Evolutionary conservation across 768 basidiomycete genomes (phyloP), one percentile per base, ranked within the genome.

Genomic region (Rhodosporidiobolus sp.): DNA sequence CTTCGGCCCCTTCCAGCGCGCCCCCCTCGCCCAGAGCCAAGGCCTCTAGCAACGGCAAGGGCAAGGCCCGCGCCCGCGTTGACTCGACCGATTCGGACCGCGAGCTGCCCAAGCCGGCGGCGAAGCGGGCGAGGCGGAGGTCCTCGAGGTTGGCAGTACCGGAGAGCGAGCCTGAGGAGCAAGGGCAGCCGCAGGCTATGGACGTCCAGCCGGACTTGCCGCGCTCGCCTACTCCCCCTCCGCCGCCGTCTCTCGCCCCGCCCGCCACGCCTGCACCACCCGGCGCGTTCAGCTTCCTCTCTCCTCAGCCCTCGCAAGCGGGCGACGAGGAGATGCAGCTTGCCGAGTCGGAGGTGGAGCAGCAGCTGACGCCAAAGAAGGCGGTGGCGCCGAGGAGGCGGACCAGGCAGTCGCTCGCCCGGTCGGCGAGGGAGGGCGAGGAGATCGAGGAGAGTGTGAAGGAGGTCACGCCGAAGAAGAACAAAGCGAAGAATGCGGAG

Each of bases 361-460:
- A 52, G n/a, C 38, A 56, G 16, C 48, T 28, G 30, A 38, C 16
- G 56, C 14, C 30, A 35, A 58, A 60, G 35, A 53, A 45, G 22
- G 50, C 50, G 6, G 26, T 17, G 26, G 5, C 56, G 48, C n/a
- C 50, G 49, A 49, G 32, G 56, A 52, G 10, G 32, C 38, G 28
- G 30, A 20, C 46, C 2, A 46, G 48, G 26, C 26, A n/a, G 10
- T 3, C 45, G 48, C 32, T 56, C 24, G 24, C 16, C 17, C 28
- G 48, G n/a, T 0, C 30, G 22, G 32, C 56, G 57, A 28, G 19
- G 82, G 88, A 32, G 38, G 49, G 26, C 2, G 45, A 32, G 16
- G 38, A 30, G 5, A 52, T 35, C n/a, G 38, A 65, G 58, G 35
- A 28, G 69, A 20, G 58, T 35, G 49, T 14, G 14, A 32, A 55